A percentile compares a stretch with the other conserved stretches of the same genome.
Evolutionary conservation across 306 rosid genomes (phyloP).

Genomic region (Delonix regia): DNA sequence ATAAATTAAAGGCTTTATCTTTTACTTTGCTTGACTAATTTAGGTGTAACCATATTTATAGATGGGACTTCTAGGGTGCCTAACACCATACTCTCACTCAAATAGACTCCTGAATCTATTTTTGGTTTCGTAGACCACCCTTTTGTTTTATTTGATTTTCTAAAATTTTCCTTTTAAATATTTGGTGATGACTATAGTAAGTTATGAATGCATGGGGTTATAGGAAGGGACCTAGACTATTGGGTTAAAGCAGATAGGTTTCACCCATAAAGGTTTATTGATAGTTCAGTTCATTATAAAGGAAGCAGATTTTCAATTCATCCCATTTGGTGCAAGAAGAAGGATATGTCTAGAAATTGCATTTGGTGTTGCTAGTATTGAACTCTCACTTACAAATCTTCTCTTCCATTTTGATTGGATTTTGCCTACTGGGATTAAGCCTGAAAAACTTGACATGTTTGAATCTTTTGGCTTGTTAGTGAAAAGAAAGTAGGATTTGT

Average conservation of each 20-base stretch:
- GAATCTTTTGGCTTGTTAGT: conserved; percentile 26
- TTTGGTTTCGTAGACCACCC: too few relatives aligned
- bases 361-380: conserved; percentile 33
- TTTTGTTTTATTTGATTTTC: too few relatives aligned
- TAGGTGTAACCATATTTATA: too few relatives aligned
- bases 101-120: too few relatives aligned
- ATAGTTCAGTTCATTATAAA: conserved; percentile 26
- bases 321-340: conserved; percentile 47
- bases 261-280: conserved; percentile 40
- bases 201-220: conserved; percentile 44
- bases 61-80: too few relatives aligned
- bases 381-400: conserved; percentile 33
- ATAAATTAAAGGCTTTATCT: too few relatives aligned
- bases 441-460: conserved; percentile 41
- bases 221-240: conserved; percentile 41
- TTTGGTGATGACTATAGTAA: too few relatives aligned
- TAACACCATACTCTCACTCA: too few relatives aligned
- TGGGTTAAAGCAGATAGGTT: conserved; percentile 40
- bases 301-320: conserved; percentile 40
- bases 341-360: conserved; percentile 12
- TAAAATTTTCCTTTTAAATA: too few relatives aligned
- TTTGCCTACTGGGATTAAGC: conserved; percentile 24
- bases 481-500: conserved; percentile 29
- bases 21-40: too few relatives aligned
- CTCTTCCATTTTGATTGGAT: conserved; percentile 50